phyloP scores from a whole-genome alignment of 2,329 filamentous ascomycete genomes.

The Rosellinia necatrix region DNA sequence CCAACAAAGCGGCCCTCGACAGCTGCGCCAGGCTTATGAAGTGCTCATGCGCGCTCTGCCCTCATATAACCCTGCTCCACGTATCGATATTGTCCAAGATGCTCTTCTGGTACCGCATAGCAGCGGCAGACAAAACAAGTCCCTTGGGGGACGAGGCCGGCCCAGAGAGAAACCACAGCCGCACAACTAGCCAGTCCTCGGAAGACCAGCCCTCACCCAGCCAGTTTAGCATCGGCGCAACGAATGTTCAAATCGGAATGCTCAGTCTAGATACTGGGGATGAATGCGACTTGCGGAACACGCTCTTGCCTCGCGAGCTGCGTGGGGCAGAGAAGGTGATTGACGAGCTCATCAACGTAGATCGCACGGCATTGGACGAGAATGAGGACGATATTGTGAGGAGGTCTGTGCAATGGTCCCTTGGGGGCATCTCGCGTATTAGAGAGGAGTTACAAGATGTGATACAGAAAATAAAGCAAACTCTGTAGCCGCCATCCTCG shows the following conservation, averaged over 20 bases:
- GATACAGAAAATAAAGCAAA: too few species aligned
- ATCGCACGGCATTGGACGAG: conserved; percentile 9
- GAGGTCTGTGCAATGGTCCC: conserved; percentile 12
- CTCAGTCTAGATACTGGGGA: conserved; percentile 19
- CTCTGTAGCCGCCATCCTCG: too few species aligned
- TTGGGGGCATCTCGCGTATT: conserved; percentile 12
- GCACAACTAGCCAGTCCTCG: not conserved
- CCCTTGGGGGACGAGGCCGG: too few species aligned
- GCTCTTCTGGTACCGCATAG: conserved; percentile 24
- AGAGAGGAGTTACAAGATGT: conserved; percentile 8
- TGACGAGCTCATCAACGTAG: conserved; percentile 15
- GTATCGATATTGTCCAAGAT: conserved; percentile 23
- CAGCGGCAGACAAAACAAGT: not conserved
- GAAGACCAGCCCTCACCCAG: not conserved
- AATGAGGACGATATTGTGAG: not conserved
- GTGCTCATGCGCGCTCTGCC: conserved; percentile 18
- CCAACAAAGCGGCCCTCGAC: conserved; percentile 16
- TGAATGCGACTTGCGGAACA: conserved; percentile 10
- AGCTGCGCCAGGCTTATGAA: conserved; percentile 15
- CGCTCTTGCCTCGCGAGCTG: conserved; percentile 20
- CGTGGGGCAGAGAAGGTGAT: conserved; percentile 7
- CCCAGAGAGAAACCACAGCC: not conserved
- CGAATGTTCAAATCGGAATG: conserved; percentile 15
- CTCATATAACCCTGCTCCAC: conserved; percentile 21
- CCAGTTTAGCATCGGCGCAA: conserved; percentile 11